phyloP scores from a whole-genome alignment of 1,284 basidiomycete species.

The Phellinidium pouzarii region DNA sequence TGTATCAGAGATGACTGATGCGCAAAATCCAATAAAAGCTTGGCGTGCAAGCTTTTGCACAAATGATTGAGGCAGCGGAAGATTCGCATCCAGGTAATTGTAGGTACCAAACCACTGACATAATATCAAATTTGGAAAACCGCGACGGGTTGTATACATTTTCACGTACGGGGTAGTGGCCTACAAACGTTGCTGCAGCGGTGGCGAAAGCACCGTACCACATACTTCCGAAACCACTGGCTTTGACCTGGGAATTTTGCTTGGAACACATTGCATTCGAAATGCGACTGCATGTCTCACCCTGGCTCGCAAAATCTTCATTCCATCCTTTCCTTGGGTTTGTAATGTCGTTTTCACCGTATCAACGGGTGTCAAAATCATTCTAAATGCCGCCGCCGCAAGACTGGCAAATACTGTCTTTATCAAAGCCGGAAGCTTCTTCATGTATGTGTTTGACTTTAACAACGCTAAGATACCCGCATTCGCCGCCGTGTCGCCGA shows the following conservation, averaged over 20 bases:
- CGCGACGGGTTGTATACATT: slow-evolving; percentile 2
- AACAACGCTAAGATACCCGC: slow-evolving; percentile 74
- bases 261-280: neutral
- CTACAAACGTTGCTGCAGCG: slow-evolving; percentile 88
- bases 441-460: slow-evolving; percentile 61
- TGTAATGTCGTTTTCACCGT: slow-evolving; percentile 91
- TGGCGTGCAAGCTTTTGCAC: slow-evolving; percentile 62
- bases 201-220: slow-evolving; percentile 89
- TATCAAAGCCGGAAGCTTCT: slow-evolving; percentile 49
- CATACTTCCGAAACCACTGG: slow-evolving; percentile 67
- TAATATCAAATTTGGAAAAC: neutral
- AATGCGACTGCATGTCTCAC: slow-evolving; percentile 28
- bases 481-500: slow-evolving; percentile 87
- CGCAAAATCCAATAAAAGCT: slow-evolving; percentile 82
- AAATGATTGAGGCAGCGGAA: slow-evolving; percentile 52
- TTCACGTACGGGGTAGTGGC: slow-evolving; percentile 64
- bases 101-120: slow-evolving; percentile 73
- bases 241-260: slow-evolving; percentile 45
- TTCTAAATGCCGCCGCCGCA: slow-evolving; percentile 72
- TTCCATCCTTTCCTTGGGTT: slow-evolving; percentile 71
- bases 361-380: slow-evolving; percentile 83
- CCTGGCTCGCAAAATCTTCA: slow-evolving; percentile 57
- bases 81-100: slow-evolving; percentile 63
- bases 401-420: slow-evolving; percentile 69
- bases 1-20: slow-evolving; percentile 77